Evolutionary conservation across 129 eudicot species (phyloP), one percentile per base, ranked within the genome.

Genomic region (Logfia minima): DNA sequence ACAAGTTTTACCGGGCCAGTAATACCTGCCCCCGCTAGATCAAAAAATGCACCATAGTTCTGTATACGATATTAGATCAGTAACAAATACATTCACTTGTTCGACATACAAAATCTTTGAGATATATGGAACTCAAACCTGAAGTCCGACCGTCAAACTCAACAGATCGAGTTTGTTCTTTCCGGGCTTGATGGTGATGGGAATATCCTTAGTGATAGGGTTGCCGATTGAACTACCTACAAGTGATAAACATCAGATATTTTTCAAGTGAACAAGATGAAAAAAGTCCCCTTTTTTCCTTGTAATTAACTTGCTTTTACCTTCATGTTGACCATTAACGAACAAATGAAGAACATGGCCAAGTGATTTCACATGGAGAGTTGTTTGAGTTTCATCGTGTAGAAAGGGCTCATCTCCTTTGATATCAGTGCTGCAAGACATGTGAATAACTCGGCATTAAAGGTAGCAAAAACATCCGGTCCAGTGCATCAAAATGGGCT

Each of bases 21-120:
- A 21, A 95, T 72, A 71, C 99, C 99, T 5, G 99, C 97, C 14
- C 97, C 97, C 6, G 8, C 7, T 68, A 10, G 23, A 75, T 94
- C 99, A 68, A 84, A 94, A 80, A 86, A 88, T 31, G 96, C 95
- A 80, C 99, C 99, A 75, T 92, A 95, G 80, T 95, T 92, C 99
- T 95, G 85, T 67, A 70, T 14, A 48, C 21, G 19, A 13, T 37
- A 76, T 71, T 1, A 63, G 4, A 69, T 45, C 29, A 75, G 14
- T 75, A 75, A 32, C 22, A 6, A 2, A 34, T 19, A 21, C 11
- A 32, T 29, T 59, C 76, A 56, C 37, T 58, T 70, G 24, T 81
- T 32, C 78, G 6, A 39, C 68, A 35, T 60, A 72, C 21, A 32
- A 60, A 72, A 39, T 56, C 71, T 28, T 69, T 9, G 29, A 32